Base-by-base conservation (phyloP, 345 rosid genomes). In the Salix dunnii region DNA sequence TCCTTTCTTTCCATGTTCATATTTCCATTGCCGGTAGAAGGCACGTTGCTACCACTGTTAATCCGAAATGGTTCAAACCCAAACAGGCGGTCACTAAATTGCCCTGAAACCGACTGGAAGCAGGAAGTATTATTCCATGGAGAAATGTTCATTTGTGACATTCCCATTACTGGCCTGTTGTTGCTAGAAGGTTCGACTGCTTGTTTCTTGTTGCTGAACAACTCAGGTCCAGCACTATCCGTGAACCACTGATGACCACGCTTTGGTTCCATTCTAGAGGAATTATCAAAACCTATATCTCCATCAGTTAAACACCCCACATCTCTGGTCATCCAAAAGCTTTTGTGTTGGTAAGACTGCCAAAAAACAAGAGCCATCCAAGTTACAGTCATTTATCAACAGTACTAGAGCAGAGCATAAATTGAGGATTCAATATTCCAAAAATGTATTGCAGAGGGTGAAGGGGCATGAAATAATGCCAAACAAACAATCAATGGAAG, bases 161-260 rank as follows among this genome's bases (percentile, higher is more conserved):
- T 68, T 43, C 82, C 91, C 68, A 84, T 74, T 31, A 76, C 73
- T 30, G 84, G 58, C 58, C 58, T 48, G 51, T 76, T 79, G 53
- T 82, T 79, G 51, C 70, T 72, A 70, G 88, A 83, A 77, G 81
- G 84, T 73, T 87, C 88, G 17, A 83, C 71, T 21, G 91, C 91
- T 86, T 88, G 97, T 83, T 88, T 94, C 88, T 92, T 92, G 87
- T 87, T 89, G 13, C 92, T 87, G 70, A 89, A 89, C 77, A 90
- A 75, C 79, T 90, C 95, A 0, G 92, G 81, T 75, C 89, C 93
- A 70, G 84, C 74, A 71, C 89, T 78, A 78, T 85, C 90, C 2
- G 82, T 65, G 83, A 92, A 90, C 97, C 98, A 94, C 67, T 83
- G 88, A 73, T 86, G 91, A 70, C 94, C 77, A 73, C 97, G 85